Evolutionary conservation across 1,139 yeast species (phyloP).

Genomic region (Suhomyces bribrorum): DNA sequence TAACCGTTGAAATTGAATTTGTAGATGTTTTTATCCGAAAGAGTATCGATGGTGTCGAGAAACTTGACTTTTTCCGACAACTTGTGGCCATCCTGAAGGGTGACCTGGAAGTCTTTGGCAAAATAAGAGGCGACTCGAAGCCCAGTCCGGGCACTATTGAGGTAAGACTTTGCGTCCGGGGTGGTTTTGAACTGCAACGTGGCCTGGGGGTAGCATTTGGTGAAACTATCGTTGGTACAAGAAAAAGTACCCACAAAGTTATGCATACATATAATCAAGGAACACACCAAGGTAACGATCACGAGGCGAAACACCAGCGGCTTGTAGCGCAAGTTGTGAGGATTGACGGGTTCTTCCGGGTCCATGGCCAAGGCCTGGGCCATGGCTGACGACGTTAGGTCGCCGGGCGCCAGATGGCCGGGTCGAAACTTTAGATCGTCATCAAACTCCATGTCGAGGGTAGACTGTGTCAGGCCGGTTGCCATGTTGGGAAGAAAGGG

Average conservation of each 20-base stretch:
- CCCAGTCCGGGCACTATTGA: slow-evolving; percentile 47
- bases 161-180: slow-evolving; percentile 31
- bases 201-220: slow-evolving; percentile 48
- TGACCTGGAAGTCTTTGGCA: slow-evolving; percentile 51
- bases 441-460: no score
- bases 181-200: slow-evolving; percentile 40
- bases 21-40: slow-evolving; percentile 42
- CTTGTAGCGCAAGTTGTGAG: not conserved
- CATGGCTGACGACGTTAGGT: not conserved
- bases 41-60: slow-evolving; percentile 43
- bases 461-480: no score
- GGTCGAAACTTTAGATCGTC: not conserved
- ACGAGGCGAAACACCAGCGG: slow-evolving; percentile 1
- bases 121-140: slow-evolving; percentile 54
- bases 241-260: slow-evolving; percentile 14
- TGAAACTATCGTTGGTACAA: slow-evolving; percentile 13
- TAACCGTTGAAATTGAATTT: slow-evolving; percentile 51
- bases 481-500: no score
- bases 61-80: slow-evolving; percentile 18
- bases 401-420: not conserved
- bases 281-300: slow-evolving; percentile 7
- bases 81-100: slow-evolving; percentile 24
- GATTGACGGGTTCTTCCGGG: not conserved
- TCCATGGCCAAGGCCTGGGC: slow-evolving; percentile 1
- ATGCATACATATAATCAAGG: slow-evolving; percentile 10